Conservation (phyloP, 768 basidiomycete species). For the Hypholoma fasciculare region DNA sequence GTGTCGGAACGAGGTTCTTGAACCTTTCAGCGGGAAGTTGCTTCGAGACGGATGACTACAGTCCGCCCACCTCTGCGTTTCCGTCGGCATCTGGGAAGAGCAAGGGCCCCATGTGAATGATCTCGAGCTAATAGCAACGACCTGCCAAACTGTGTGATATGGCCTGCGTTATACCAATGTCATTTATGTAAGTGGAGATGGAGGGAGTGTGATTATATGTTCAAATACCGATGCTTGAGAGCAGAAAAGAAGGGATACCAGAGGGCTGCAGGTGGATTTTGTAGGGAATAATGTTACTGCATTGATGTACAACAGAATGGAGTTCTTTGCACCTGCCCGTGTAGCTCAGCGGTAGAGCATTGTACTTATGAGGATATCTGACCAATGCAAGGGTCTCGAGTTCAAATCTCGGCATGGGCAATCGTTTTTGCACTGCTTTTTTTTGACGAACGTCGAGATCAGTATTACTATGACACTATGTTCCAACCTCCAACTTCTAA, state of each 20-base stretch:
- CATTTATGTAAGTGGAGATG: too few species aligned
- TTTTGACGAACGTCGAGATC: too few species aligned
- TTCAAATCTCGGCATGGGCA: slow-evolving; percentile 58
- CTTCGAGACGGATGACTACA: slow-evolving; percentile 31
- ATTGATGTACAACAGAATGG: neutral
- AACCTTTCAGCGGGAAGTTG: slow-evolving; percentile 45
- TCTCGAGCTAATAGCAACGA: neutral
- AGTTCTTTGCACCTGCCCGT: slow-evolving; percentile 31
- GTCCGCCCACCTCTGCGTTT: slow-evolving; percentile 11
- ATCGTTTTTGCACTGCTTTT: slow-evolving; percentile 16
- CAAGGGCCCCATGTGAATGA: neutral
- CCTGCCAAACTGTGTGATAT: too few species aligned
- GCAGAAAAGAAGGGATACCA: too few species aligned
- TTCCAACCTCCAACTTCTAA: too few species aligned
- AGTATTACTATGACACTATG: too few species aligned
- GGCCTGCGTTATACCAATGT: too few species aligned
- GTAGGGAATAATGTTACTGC: neutral
- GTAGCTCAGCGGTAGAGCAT: slow-evolving; percentile 62
- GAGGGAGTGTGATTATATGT: too few species aligned
- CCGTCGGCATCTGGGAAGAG: neutral
- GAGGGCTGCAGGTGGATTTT: neutral
- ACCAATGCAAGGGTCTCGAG: slow-evolving; percentile 56
- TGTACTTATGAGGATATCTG: slow-evolving; percentile 57
- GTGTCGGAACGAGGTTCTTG: slow-evolving; percentile 73
- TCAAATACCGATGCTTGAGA: too few species aligned